These are phyloP conservation scores for Hypocreales sp. DNA, from an alignment of 2,329 filamentous ascomycete species.

Conservation along the genomic window DNA sequence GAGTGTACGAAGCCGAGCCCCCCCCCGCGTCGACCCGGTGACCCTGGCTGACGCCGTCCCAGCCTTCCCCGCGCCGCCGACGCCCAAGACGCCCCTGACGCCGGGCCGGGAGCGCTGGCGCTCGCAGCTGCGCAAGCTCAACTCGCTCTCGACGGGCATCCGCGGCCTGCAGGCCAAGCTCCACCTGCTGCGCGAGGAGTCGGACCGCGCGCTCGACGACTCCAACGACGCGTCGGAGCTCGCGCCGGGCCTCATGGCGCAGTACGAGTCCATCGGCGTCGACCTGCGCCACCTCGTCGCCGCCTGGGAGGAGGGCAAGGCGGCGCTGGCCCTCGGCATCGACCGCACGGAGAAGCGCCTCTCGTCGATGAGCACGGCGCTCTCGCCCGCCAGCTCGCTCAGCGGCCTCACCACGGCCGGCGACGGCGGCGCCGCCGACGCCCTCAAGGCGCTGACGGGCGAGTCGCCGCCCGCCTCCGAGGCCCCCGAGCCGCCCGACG, in stretches of 20 bases:
- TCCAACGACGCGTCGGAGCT: constrained; percentile 60
- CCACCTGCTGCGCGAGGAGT: constrained; percentile 81
- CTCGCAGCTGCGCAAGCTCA: constrained; percentile 75
- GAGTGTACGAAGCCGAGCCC: constrained; percentile 58
- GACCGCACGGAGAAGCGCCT: constrained; percentile 62
- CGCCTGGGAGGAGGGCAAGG: constrained; percentile 78
- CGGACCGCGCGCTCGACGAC: constrained; percentile 61
- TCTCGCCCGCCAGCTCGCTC: constrained; percentile 47
- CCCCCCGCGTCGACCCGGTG: no score
- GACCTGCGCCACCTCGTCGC: constrained; percentile 69
- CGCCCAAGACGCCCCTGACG: constrained; percentile 45
- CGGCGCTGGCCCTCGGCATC: constrained; percentile 67
- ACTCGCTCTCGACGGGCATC: constrained; percentile 77
- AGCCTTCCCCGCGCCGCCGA: constrained; percentile 38
- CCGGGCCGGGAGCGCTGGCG: constrained; percentile 74
- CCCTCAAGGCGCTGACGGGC: constrained; percentile 65
- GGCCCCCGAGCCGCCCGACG: constrained; percentile 41
- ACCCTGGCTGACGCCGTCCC: no score
- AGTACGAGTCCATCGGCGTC: constrained; percentile 87
- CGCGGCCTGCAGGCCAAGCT: constrained; percentile 88
- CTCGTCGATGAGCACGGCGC: constrained; percentile 42
- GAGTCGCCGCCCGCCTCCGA: constrained; percentile 40
- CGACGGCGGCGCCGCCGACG: constrained; percentile 35
- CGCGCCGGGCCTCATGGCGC: constrained; percentile 62
- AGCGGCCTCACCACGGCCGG: constrained; percentile 53